phyloP scores from a whole-genome alignment of 352 stramenopile genomes.

The Globisporangium nunn region DNA sequence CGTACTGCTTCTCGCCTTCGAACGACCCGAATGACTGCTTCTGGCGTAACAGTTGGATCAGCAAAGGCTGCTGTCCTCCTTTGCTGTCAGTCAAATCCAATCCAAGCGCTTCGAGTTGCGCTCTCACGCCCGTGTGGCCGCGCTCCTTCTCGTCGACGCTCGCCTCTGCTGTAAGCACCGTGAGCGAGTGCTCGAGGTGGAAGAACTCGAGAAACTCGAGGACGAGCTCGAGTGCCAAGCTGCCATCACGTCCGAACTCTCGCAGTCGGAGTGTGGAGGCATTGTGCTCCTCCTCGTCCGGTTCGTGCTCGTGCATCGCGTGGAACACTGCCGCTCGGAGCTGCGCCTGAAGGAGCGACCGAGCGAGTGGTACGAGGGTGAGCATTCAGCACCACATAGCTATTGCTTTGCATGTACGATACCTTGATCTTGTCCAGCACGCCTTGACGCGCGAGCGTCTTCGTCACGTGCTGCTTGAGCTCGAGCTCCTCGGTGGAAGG shows the following conservation, averaged over 20 bases:
- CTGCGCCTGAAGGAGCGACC: slow-evolving; percentile 29
- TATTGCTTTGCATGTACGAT: not conserved
- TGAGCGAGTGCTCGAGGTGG: slow-evolving; percentile 46
- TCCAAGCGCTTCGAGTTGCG: not conserved
- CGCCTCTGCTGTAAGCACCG: slow-evolving; percentile 40
- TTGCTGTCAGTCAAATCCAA: not conserved
- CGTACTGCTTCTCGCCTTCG: not conserved
- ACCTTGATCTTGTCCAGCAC: slow-evolving; percentile 72
- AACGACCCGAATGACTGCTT: not conserved
- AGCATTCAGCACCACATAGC: not conserved
- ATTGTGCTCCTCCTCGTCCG: slow-evolving; percentile 5
- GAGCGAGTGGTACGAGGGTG: not conserved
- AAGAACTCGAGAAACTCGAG: slow-evolving; percentile 55
- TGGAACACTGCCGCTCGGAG: slow-evolving; percentile 69
- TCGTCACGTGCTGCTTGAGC: slow-evolving; percentile 59
- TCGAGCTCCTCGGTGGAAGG: slow-evolving; percentile 44
- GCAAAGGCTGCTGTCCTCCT: slow-evolving; percentile 10
- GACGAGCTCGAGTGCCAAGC: slow-evolving; percentile 41
- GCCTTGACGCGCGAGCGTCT: slow-evolving; percentile 47
- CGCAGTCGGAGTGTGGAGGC: slow-evolving; percentile 5
- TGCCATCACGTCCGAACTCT: slow-evolving; percentile 23
- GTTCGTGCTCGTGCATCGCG: slow-evolving; percentile 50
- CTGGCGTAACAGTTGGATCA: slow-evolving; percentile 21
- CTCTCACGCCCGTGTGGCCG: not conserved
- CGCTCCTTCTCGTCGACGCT: slow-evolving; percentile 10